phyloP scores from a whole-genome alignment of 768 basidiomycete genomes.

The Mycena albidolilacea region DNA sequence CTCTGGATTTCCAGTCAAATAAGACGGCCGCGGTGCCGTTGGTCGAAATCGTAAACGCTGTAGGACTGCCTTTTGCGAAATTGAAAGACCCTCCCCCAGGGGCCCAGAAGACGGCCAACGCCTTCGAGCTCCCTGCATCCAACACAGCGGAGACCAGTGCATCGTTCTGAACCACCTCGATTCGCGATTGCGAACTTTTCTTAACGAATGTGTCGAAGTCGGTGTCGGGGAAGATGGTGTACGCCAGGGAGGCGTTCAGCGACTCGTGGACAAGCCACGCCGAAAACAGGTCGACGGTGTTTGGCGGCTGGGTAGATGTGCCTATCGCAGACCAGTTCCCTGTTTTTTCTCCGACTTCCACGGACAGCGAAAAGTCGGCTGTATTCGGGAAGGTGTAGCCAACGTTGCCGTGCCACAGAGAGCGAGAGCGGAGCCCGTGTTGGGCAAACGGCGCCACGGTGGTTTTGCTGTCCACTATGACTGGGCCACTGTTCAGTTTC shows the following conservation, averaged over 20 bases:
- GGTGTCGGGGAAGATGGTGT: constrained; percentile 71
- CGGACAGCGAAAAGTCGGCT: constrained; percentile 50
- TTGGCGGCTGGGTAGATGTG: constrained; percentile 70
- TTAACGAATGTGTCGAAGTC: constrained; percentile 53
- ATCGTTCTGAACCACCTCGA: constrained; percentile 64
- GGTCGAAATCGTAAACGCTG: constrained; percentile 51
- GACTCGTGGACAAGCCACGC: constrained; percentile 69
- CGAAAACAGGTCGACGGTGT: constrained; percentile 74
- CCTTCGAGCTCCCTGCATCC: constrained; percentile 57
- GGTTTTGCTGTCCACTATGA: constrained; percentile 58
- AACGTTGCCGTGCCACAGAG: constrained; percentile 77
- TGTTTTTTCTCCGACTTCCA: constrained; percentile 62
- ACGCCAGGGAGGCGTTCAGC: constrained; percentile 57
- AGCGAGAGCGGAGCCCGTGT: constrained; percentile 39
- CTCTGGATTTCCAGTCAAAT: constrained; percentile 56
- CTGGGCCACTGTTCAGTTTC: constrained; percentile 58
- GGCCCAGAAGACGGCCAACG: constrained; percentile 74
- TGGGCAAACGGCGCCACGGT: neutral
- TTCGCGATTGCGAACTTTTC: constrained; percentile 50
- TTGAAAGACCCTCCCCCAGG: constrained; percentile 58
- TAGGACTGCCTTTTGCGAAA: constrained; percentile 47
- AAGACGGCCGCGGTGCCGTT: constrained; percentile 62
- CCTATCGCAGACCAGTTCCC: constrained; percentile 77
- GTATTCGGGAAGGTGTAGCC: constrained; percentile 69
- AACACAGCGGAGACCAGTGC: constrained; percentile 63